Base-by-base conservation (phyloP, 768 basidiomycete genomes). In the Naganishia antarctica region DNA sequence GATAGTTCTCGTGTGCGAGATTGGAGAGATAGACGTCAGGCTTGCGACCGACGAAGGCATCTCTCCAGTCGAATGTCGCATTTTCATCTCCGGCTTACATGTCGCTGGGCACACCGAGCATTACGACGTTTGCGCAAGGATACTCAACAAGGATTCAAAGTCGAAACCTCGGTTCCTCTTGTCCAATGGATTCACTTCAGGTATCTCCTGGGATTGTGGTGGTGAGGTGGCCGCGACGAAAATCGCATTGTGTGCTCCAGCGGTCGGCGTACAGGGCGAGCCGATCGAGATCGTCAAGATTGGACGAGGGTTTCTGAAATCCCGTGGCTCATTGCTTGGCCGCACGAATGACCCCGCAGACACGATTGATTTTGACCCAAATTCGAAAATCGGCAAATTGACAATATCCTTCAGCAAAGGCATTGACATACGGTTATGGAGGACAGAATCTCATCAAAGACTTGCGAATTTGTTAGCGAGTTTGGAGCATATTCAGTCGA, bases 371-470 rank as follows among this genome's bases (percentile, higher is more conserved):
- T 62, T 48, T n/a, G 61, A 40, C 15, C 2, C 29, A n/a, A 48
- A 48, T 26, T 49, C 45, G 46, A 62, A 46, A 21, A 31, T 43
- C 41, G 62, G 62, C 25, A 32, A 43, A 6, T 29, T 49, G 31
- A 31, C 49, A 28, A 31, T 61, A 8, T 47, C 66, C 4, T 41
- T 58, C 31, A 37, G 34, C 26, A 43, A 37, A 31, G 61, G 46
- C 25, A 18, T 60, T 9, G 29, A 58, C 40, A n/a, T 60, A 1
- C 25, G 28, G 11, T 31, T 67, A 3, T 63, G 61, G 57, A 62
- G 45, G 15, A 18, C 40, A 23, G 62, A 63, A 28, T 25, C 64
- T 9, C 64, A 61, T n/a, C 16, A 32, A 0, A 16, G 48, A 18
- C 29, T 50, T 3, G 34, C 29, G 3, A 23, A 25, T 31, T 25